phyloP scores from a whole-genome alignment of 352 stramenopile genomes.

The Phytophthora pseudosyringae region DNA sequence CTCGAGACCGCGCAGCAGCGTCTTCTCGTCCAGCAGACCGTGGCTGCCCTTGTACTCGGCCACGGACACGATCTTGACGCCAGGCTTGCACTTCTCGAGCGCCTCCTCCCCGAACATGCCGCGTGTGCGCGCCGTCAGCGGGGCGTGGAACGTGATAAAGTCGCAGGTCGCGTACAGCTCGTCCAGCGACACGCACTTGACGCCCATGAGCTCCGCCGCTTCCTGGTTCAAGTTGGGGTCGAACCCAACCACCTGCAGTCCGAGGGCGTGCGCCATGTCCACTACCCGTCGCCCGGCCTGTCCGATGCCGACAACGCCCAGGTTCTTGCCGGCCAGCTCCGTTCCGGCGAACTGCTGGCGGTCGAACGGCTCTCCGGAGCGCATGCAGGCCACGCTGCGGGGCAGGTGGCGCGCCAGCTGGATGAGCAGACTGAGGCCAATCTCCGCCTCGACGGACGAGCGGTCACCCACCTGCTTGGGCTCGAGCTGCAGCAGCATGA shows the following conservation, averaged over 20 bases:
- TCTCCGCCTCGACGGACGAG: constrained; percentile 79
- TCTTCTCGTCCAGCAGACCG: constrained; percentile 85
- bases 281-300: constrained; percentile 75
- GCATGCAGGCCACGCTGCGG: constrained; percentile 49
- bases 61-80: constrained; percentile 90
- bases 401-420: constrained; percentile 70
- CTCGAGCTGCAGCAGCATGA: constrained; percentile 82
- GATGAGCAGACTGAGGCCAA: constrained; percentile 67
- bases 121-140: constrained; percentile 92
- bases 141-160: constrained; percentile 96
- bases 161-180: constrained; percentile 82
- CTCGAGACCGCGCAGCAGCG: constrained; percentile 72
- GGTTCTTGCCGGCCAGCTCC: constrained; percentile 64
- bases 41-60: constrained; percentile 70
- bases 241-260: constrained; percentile 71
- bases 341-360: constrained; percentile 65
- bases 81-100: constrained; percentile 89
- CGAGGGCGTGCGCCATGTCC: constrained; percentile 78
- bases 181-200: constrained; percentile 66
- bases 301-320: constrained; percentile 78
- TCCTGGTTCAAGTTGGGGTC: constrained; percentile 82
- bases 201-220: constrained; percentile 61
- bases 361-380: constrained; percentile 32
- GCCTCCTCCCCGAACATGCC: constrained; percentile 88
- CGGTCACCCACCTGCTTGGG: constrained; percentile 75